phyloP scores from a whole-genome alignment of 805 yeast genomes.

The Lipomyces chichibuensis region DNA sequence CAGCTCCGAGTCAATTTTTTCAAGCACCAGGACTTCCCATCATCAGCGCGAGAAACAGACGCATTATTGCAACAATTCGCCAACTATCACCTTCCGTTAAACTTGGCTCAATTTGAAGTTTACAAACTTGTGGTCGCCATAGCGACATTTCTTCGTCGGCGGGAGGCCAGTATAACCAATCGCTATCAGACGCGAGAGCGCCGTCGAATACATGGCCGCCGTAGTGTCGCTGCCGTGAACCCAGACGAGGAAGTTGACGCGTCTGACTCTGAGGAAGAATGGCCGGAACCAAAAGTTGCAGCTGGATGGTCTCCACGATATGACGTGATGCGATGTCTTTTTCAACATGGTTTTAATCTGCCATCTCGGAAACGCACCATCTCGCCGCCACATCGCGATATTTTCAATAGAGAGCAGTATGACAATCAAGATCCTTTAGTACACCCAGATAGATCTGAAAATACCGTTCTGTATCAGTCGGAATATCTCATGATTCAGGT shows the following conservation, averaged over 20 bases:
- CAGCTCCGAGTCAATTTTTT: neutral
- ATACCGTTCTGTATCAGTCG: neutral
- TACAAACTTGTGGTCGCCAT: slow-evolving; percentile 10
- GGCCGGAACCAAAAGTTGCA: neutral
- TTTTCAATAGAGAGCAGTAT: slow-evolving; percentile 8
- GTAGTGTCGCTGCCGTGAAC: neutral
- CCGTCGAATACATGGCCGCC: neutral
- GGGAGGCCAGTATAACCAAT: slow-evolving; percentile 1
- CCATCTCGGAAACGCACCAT: neutral
- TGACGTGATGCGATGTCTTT: slow-evolving; percentile 21
- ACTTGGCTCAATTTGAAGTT: slow-evolving; percentile 11
- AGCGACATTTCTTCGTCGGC: slow-evolving; percentile 7
- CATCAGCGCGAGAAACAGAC: neutral
- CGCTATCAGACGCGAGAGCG: neutral
- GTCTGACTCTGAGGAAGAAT: neutral
- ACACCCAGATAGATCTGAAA: neutral
- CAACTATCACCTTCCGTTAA: slow-evolving; percentile 7
- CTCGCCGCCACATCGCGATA: slow-evolving; percentile 4
- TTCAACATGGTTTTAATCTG: slow-evolving; percentile 6
- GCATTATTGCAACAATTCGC: neutral
- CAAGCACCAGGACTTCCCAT: neutral
- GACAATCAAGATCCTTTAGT: slow-evolving; percentile 4
- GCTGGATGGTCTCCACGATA: slow-evolving; percentile 28
- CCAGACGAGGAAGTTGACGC: neutral
- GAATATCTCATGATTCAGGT: neutral